Conservation (phyloP, 1,139 yeast genomes). For the Eremothecium coryli region DNA sequence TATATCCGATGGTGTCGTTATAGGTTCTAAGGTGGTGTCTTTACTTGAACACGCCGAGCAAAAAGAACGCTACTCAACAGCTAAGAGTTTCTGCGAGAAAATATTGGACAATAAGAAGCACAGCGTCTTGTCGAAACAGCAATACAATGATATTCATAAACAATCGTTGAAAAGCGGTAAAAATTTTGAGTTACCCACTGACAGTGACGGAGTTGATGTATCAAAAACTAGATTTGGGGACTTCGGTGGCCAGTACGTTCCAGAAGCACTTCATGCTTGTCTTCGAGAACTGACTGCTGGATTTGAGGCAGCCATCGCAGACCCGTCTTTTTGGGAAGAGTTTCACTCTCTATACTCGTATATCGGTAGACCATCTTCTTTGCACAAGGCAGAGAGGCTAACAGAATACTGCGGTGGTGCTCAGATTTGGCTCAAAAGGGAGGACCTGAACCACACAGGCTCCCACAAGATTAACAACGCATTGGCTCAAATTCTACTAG, state of each 20-base stretch:
- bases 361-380: conserved; percentile 92
- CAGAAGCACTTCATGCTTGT: conserved; percentile 91
- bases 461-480: conserved; percentile 97
- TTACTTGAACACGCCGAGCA: conserved; percentile 54
- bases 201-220: conserved; percentile 21
- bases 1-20: conserved; percentile 87
- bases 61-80: conserved; percentile 50
- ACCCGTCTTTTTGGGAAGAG: conserved; percentile 89
- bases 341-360: conserved; percentile 73
- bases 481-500: conserved; percentile 84
- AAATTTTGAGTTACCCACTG: conserved; percentile 6
- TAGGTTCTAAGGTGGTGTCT: conserved; percentile 78
- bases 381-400: conserved; percentile 85
- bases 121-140: conserved; percentile 23
- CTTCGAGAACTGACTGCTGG: conserved; percentile 80
- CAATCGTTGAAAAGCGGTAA: conserved; percentile 18
- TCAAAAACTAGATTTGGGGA: conserved; percentile 71
- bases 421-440: conserved; percentile 95
- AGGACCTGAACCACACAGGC: conserved; percentile 96
- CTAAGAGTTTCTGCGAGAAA: conserved; percentile 56
- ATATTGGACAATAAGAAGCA: conserved; percentile 57
- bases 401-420: conserved; percentile 94
- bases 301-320: conserved; percentile 79
- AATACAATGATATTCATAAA: conserved; percentile 19
- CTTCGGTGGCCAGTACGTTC: conserved; percentile 98